Base-by-base conservation (phyloP, 495 filamentous ascomycete species). In the Hypoxylon subgilvum region DNA sequence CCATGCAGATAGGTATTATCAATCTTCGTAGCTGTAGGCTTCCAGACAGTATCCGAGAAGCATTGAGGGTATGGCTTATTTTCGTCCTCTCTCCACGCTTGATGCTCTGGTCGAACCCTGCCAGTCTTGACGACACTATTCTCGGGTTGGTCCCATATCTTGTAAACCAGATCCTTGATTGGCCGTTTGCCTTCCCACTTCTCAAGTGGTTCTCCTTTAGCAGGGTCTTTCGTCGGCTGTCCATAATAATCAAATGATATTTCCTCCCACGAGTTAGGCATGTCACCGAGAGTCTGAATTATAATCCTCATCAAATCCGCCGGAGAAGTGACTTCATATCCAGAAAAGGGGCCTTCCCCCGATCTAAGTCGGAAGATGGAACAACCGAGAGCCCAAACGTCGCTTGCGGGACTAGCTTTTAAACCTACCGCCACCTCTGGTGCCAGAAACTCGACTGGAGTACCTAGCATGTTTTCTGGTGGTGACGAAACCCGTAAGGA, bases 91-190 rank as follows among this genome's bases (percentile, higher is more conserved):
- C 10, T 12, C 25, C 22, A 48, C 8, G 45, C 39, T 28, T 25
- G n/a, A n/a, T n/a, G n/a, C n/a, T n/a, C n/a, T n/a, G n/a, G n/a
- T n/a, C n/a, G n/a, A n/a, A n/a, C n/a, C n/a, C n/a, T n/a, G n/a
- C n/a, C n/a, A n/a, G n/a, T n/a, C n/a, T n/a, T n/a, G n/a, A n/a
- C n/a, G n/a, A n/a, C n/a, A n/a, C n/a, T n/a, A n/a, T n/a, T n/a
- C n/a, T n/a, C n/a, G n/a, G 61, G 61, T 42, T 65, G 19, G 48
- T 65, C 61, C 61, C 61, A 55, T 60, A 65, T 65, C 13, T 55
- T 48, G 54, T 42, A 40, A 17, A 63, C 34, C n/a, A 52, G 27
- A 21, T 61, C 57, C 23, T 65, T 49, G 27, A 65, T 38, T 18
- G 62, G 30, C 43, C 56, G 31, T 47, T 50, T 28, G 9, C 19